These are phyloP conservation scores for Fusarium ambrosium DNA, from an alignment of 2,329 filamentous ascomycete species.

Conservation along the genomic window DNA sequence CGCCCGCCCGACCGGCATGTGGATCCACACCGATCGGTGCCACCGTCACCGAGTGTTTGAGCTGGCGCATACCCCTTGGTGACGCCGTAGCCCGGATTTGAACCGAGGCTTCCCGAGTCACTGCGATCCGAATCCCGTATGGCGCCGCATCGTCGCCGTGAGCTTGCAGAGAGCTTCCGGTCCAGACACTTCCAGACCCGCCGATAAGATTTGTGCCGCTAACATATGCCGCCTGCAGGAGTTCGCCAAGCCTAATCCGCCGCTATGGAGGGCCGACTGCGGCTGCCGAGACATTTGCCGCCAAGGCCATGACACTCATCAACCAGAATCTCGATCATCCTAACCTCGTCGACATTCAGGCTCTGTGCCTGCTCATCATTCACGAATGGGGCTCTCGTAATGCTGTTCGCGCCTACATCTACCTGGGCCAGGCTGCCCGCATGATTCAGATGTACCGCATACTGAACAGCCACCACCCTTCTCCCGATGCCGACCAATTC, in stretches of 20 bases:
- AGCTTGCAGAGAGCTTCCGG: not conserved
- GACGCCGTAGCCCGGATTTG: conserved; percentile 35
- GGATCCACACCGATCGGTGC: conserved; percentile 46
- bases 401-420: conserved; percentile 73
- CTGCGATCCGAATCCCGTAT: conserved; percentile 17
- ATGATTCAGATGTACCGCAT: conserved; percentile 76
- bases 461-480: conserved; percentile 66
- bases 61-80: conserved; percentile 18
- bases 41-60: conserved; percentile 38
- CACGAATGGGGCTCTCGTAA: conserved; percentile 74
- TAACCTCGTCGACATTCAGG: conserved; percentile 71
- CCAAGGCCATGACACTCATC: conserved; percentile 69
- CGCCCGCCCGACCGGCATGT: conserved; percentile 41
- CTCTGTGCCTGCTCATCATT: conserved; percentile 71
- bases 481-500: conserved; percentile 69
- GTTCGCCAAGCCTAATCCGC: conserved; percentile 68
- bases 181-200: not conserved
- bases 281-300: conserved; percentile 71
- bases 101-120: conserved; percentile 40
- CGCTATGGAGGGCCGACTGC: conserved; percentile 69
- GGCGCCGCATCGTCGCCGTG: not conserved
- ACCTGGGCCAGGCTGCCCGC: conserved; percentile 72
- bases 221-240: conserved; percentile 54
- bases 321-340: conserved; percentile 72
- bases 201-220: conserved; percentile 16